Conservation (phyloP, 352 stramenopile genomes). For the Phytopythium delawarense region DNA sequence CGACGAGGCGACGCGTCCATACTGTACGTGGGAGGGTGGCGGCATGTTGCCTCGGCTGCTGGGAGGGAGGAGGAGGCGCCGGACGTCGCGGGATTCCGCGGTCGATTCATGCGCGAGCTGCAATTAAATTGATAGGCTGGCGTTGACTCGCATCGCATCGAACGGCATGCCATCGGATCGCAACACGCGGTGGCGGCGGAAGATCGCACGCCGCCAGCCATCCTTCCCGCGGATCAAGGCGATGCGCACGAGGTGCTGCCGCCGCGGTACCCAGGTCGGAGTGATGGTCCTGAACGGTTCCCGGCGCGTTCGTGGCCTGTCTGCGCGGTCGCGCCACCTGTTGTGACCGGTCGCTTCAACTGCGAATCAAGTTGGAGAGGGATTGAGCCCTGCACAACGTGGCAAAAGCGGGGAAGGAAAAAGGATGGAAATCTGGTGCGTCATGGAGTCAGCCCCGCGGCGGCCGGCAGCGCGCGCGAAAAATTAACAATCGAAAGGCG, state of each 20-base stretch:
- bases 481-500: constrained; percentile 3
- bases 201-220: neutral
- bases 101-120: constrained; percentile 1
- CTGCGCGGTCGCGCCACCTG: constrained; percentile 2
- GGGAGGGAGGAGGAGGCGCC: neutral
- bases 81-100: constrained; percentile 2
- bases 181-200: neutral
- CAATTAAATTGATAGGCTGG: neutral
- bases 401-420: neutral
- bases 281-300: constrained; percentile 1
- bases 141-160: neutral
- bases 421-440: constrained; percentile 7
- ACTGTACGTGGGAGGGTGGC: neutral
- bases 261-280: neutral
- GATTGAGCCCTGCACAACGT: neutral
- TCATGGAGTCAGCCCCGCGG: constrained; percentile 2
- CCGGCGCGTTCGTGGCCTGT: neutral
- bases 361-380: constrained; percentile 4
- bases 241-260: neutral
- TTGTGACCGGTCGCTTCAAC: constrained; percentile 9
- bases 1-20: neutral
- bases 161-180: no score
- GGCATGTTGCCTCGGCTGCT: neutral
- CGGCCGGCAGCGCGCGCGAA: neutral
- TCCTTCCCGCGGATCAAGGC: no score